These are phyloP conservation scores for Trichoderma polysporum DNA, from an alignment of 2,329 filamentous ascomycete genomes.

Conservation along the genomic window DNA sequence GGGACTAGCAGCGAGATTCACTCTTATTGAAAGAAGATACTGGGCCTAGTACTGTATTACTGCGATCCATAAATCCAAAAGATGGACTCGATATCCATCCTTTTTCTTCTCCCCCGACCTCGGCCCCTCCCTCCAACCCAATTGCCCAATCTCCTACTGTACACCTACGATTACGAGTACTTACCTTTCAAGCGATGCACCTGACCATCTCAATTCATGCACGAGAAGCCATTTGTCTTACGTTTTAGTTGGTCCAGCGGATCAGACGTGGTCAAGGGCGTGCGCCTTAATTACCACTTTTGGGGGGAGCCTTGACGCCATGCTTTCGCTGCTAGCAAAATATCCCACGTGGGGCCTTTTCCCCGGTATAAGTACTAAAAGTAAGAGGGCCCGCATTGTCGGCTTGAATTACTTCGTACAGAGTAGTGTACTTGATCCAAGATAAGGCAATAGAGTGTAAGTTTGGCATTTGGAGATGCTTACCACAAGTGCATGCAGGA, in stretches of 20 bases:
- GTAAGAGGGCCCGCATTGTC: not conserved
- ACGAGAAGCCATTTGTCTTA: constrained; percentile 6
- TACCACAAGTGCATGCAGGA: not conserved
- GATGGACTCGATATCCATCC: not conserved
- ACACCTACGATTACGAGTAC: too few species aligned
- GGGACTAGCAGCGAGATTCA: too few species aligned
- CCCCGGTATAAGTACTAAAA: not conserved
- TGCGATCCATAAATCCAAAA: not conserved
- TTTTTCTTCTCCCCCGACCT: not conserved
- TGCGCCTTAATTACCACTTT: not conserved
- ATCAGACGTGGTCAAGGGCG: not conserved
- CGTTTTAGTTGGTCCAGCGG: not conserved
- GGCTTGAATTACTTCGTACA: not conserved
- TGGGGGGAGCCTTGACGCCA: not conserved
- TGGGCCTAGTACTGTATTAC: too few species aligned
- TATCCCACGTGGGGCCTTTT: too few species aligned
- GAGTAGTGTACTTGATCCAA: not conserved
- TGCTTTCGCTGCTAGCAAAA: not conserved
- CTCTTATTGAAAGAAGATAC: not conserved
- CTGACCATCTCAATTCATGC: not conserved
- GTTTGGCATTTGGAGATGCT: not conserved
- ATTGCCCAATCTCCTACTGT: not conserved
- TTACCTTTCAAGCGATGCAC: not conserved
- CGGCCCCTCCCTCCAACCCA: not conserved
- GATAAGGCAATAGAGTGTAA: constrained; percentile 15